Evolutionary conservation across 169 alveolate genomes (phyloP), one percentile per base, ranked within the genome.

Genomic region (Plasmodium vivax): DNA sequence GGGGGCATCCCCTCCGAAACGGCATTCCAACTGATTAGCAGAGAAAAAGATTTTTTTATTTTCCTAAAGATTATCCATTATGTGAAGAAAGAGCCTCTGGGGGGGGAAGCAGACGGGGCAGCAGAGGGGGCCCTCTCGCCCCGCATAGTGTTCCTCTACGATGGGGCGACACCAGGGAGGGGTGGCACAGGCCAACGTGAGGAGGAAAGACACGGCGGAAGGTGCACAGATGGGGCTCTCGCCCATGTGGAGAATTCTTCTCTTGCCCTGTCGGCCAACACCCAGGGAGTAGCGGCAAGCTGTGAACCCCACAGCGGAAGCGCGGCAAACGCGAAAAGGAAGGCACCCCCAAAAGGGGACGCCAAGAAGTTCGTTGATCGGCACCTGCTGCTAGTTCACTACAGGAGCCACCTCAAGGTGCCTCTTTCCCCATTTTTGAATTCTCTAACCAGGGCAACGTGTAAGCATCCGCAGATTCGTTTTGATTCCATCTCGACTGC

Each of bases 321-420:
- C 10, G 43, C 9, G 12, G 51, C 54, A 45, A 32, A 10, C 54
- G 4, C n/a, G 27, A 56, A 34, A 34, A 56, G 73, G 43, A 6
- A 30, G 19, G 14, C 41, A 41, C 23, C 19, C 41, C 8, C 9
- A 10, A 47, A 83, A 83, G 74, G 62, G 30, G 51, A 58, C 73
- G 14, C 68, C 32, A 85, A 85, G 77, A 87, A 87, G 81, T 47
- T 75, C 43, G 93, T 87, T n/a, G 93, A 87, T 43, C 71, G 68
- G 27, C 32, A 87, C 32, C 71, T 87, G 27, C 16, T 87, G 47
- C 27, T 87, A 54, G 68, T 71, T 4, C 79, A 87, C 45, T 77
- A 87, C 71, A 36, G 23, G 45, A 74, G 12, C 43, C 9, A 32
- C n/a, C 27, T 16, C 12, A 56, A 47, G 45, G 68, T 87, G 43